Percentiles rank a stretch among this genome's conserved stretches.
These are phyloP conservation scores for Platanus orientalis DNA, from an alignment of 164 flowering plant species.

Conservation along the genomic window DNA sequence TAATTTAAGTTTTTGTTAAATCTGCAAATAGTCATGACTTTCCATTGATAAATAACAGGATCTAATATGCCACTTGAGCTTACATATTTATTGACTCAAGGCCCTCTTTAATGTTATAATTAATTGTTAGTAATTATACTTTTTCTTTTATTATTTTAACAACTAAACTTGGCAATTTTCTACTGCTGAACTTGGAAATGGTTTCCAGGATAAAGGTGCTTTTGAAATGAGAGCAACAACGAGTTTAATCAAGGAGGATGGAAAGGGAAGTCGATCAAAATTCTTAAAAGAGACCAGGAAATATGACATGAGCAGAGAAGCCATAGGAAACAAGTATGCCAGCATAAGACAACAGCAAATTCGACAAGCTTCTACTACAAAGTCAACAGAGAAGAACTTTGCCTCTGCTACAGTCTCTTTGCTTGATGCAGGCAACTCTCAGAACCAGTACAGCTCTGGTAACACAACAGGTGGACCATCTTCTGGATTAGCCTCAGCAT, in stretches of 20 bases:
- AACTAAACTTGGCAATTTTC: not conserved
- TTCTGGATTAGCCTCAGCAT: conserved; percentile 58
- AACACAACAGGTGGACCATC: conserved; percentile 28
- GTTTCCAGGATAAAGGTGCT: conserved; percentile 44
- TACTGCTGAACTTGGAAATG: conserved; percentile 6
- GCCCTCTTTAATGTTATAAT: not conserved
- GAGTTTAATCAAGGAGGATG: conserved; percentile 20
- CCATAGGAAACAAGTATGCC: conserved; percentile 73
- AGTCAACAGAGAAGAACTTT: conserved; percentile 42
- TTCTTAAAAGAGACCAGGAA: conserved; percentile 32
- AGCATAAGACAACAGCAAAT: conserved; percentile 57
- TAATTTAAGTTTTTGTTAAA: too few relatives aligned
- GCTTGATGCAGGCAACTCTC: conserved; percentile 41
- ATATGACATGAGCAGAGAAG: conserved; percentile 60
- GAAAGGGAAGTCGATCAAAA: conserved; percentile 36
- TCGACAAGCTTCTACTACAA: conserved; percentile 36
- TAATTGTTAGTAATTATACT: not conserved
- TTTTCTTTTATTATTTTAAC: not conserved
- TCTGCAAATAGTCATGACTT: too few relatives aligned
- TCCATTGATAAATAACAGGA: not conserved
- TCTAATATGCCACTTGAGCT: not conserved
- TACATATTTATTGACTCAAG: not conserved
- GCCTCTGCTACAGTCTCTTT: conserved; percentile 65
- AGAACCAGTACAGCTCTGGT: conserved; percentile 14
- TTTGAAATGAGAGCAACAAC: conserved; percentile 51